Evolutionary conservation across 108 stramenopile genomes (phyloP).

Genomic region (Bacterosira constricta): DNA sequence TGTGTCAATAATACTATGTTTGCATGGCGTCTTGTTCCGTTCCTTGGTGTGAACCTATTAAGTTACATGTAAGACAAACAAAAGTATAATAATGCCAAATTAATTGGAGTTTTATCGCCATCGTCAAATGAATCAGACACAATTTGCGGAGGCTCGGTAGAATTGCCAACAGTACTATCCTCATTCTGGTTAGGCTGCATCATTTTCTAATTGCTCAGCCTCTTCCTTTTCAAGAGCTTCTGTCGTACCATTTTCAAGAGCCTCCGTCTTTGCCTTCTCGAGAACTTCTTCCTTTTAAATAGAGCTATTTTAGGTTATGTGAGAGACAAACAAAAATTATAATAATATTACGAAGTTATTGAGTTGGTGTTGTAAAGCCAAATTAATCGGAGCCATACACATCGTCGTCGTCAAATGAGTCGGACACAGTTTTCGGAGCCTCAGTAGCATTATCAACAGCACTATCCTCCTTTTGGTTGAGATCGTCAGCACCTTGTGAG

Average conservation of each 20-base stretch:
- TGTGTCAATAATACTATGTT: too few relatives aligned
- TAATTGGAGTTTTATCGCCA: not conserved
- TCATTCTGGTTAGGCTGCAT: constrained; percentile 2
- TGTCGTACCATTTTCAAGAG: not conserved
- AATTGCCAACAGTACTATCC: not conserved
- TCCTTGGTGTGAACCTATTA: too few relatives aligned
- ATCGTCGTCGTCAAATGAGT: not conserved
- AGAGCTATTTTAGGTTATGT: too few relatives aligned
- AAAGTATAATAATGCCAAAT: too few relatives aligned
- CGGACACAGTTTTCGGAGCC: not conserved
- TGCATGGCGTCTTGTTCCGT: too few relatives aligned
- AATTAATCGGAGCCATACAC: not conserved
- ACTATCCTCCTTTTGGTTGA: not conserved
- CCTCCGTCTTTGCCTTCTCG: not conserved
- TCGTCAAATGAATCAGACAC: not conserved
- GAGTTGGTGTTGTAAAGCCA: too few relatives aligned
- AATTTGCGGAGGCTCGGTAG: not conserved
- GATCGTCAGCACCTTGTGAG: not conserved
- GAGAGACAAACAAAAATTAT: too few relatives aligned
- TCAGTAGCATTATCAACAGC: not conserved
- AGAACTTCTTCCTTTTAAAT: not conserved
- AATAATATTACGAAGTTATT: too few relatives aligned
- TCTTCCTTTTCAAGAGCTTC: not conserved
- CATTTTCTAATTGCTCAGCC: constrained; percentile 1
- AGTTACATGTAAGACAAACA: too few relatives aligned